phyloP scores from a whole-genome alignment of 1,284 basidiomycete species.

The Trichosporon inkin region DNA sequence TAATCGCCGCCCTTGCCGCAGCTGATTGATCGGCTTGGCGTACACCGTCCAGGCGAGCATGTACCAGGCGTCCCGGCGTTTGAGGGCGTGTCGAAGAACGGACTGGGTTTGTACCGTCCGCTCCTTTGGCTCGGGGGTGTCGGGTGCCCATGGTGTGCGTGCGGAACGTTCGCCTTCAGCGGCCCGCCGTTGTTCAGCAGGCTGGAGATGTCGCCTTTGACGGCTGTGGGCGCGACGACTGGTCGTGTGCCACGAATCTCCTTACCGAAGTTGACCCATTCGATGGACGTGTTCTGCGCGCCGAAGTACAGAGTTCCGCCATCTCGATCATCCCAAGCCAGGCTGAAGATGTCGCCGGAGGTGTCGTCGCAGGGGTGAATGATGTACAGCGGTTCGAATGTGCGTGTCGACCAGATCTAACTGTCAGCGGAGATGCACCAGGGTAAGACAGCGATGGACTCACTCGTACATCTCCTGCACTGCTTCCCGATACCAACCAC shows the following conservation, averaged over 20 bases:
- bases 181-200: not conserved
- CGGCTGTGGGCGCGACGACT: not conserved
- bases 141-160: not conserved
- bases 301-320: conserved; percentile 74
- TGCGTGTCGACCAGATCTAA: conserved; percentile 78
- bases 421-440: conserved; percentile 12
- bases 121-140: conserved; percentile 29
- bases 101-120: conserved; percentile 45
- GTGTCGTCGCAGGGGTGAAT: conserved; percentile 79
- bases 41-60: conserved; percentile 11
- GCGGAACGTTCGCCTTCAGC: not conserved
- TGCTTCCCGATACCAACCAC: conserved; percentile 76
- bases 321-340: conserved; percentile 66
- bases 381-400: conserved; percentile 67
- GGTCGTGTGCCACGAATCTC: conserved; percentile 1
- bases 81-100: conserved; percentile 44
- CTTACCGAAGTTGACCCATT: conserved; percentile 67
- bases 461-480: conserved; percentile 72
- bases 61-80: conserved; percentile 13
- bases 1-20: not conserved
- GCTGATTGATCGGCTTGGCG: conserved; percentile 7
- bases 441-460: conserved; percentile 25
- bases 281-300: conserved; percentile 82
- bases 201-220: conserved; percentile 5
- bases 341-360: conserved; percentile 84